Base-by-base conservation (phyloP, 805 yeast genomes). In the Debaryomyces hansenii region DNA sequence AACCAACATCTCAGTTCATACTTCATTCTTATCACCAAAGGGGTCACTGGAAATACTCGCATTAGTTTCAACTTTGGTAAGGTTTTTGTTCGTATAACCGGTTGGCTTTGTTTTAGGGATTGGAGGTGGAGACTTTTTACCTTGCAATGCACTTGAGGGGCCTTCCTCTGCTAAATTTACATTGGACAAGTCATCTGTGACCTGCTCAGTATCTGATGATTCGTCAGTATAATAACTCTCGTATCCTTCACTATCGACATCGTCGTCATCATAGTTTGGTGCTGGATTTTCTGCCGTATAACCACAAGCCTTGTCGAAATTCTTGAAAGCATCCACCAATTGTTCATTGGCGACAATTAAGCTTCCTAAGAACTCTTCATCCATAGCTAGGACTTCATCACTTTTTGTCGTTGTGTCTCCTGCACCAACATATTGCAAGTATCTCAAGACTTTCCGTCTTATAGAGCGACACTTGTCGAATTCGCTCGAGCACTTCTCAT, bases 271-370 rank as follows among this genome's bases (percentile, higher is more conserved):
- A 36, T 60, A 58, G 28, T 46, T 46, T 4, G 73, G 72, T 0
- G 70, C 72, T 44, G 54, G 80, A 65, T 48, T 71, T 51, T 54
- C 83, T 3, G 45, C 63, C 4, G 67, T 57, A 48, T 65, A 67
- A 1, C 77, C 78, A 64, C 69, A 71, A 64, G 64, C 58, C 40
- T 77, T 75, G 48, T 91, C 96, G 62, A 82, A 91, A 44, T 72
- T 67, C 55, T 82, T 80, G 56, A 94, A 75, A 0, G 90, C 85
- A 4, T 71, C 70, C 5, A 94, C 95, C 50, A 94, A 76, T 62
- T 89, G 91, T 57, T 94, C 99, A 62, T 94, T 94, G 38, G 97
- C 95, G 55, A 82, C 85, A 47, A 94, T 81, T 51, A 94, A 75
- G 37, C 89, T 78, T n/a, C 97, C 98, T 51, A 94, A 67, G 50